Conservation (phyloP, 1,284 basidiomycete species). For the Schizophyllum amplum region DNA sequence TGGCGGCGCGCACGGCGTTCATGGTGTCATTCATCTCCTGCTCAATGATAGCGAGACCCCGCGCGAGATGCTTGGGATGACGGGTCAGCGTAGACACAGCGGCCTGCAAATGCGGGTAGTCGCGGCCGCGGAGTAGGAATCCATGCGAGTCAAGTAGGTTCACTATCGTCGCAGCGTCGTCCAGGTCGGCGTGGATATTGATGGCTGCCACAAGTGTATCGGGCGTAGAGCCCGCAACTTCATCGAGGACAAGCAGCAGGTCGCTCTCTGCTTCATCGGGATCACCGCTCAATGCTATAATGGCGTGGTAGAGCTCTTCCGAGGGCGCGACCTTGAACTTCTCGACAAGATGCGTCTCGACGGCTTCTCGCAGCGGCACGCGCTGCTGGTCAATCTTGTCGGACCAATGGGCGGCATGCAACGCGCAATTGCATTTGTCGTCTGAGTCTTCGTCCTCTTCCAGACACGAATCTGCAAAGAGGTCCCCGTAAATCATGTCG, state of each 20-base stretch:
- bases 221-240: slow-evolving; percentile 37
- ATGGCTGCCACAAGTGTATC: slow-evolving; percentile 47
- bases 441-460: slow-evolving; percentile 20
- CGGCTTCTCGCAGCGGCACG: slow-evolving; percentile 30
- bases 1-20: slow-evolving; percentile 29
- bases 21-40: slow-evolving; percentile 41
- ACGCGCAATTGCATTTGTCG: slow-evolving; percentile 22
- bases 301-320: slow-evolving; percentile 32
- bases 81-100: slow-evolving; percentile 33
- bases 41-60: slow-evolving; percentile 37
- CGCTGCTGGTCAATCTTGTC: slow-evolving; percentile 31
- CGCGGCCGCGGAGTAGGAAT: slow-evolving; percentile 51
- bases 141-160: slow-evolving; percentile 35
- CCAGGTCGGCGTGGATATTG: slow-evolving; percentile 35
- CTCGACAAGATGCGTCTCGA: slow-evolving; percentile 33
- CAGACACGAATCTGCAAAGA: neutral
- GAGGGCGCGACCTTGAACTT: slow-evolving; percentile 45
- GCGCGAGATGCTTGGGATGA: slow-evolving; percentile 20
- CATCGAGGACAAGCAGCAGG: slow-evolving; percentile 21
- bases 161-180: slow-evolving; percentile 26
- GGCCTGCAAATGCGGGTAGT: slow-evolving; percentile 34
- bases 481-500: slow-evolving; percentile 5
- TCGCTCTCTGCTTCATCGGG: slow-evolving; percentile 20
- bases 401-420: slow-evolving; percentile 39
- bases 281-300: slow-evolving; percentile 31